phyloP scores from a whole-genome alignment of 2,329 filamentous ascomycete species.

The Paramyrothecium roridum region DNA sequence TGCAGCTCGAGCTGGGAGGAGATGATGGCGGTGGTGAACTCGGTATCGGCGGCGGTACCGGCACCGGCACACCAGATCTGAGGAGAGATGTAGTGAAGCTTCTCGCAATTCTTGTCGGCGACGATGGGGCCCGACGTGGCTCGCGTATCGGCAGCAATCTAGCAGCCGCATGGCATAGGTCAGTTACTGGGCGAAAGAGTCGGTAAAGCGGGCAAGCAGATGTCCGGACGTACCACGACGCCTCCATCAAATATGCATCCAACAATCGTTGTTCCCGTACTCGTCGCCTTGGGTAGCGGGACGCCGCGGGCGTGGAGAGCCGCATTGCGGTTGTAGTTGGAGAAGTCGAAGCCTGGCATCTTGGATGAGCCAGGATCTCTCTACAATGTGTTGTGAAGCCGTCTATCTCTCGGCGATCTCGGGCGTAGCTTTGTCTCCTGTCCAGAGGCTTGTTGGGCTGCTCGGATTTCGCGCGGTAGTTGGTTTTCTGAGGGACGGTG shows the following conservation, averaged over 20 bases:
- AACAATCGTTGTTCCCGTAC: conserved; percentile 97
- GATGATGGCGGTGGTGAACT: conserved; percentile 98
- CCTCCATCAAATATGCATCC: conserved; percentile 95
- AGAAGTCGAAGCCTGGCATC: conserved; percentile 99
- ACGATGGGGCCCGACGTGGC: conserved; percentile 97
- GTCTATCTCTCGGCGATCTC: neutral
- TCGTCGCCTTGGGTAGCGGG: conserved; percentile 94
- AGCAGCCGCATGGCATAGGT: conserved; percentile 12
- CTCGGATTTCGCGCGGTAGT: neutral
- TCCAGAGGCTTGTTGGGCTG: conserved; percentile 7
- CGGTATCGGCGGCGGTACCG: conserved; percentile 95
- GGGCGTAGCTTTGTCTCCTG: conserved; percentile 5
- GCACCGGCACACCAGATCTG: conserved; percentile 99
- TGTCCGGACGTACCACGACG: conserved; percentile 68
- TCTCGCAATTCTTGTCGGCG: conserved; percentile 99
- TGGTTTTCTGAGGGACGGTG: neutral
- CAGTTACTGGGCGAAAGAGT: conserved; percentile 2
- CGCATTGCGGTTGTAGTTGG: conserved; percentile 99
- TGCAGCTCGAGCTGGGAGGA: conserved; percentile 98
- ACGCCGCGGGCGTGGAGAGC: conserved; percentile 92
- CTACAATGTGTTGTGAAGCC: neutral
- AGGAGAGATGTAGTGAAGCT: conserved; percentile 97
- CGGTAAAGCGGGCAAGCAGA: neutral
- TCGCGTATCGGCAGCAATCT: conserved; percentile 98
- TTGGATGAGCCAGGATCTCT: conserved; percentile 27